Evolutionary conservation across 257 asterid genomes (phyloP), one percentile per base, ranked within the genome.

Genomic region (Nicotiana tabacum): DNA sequence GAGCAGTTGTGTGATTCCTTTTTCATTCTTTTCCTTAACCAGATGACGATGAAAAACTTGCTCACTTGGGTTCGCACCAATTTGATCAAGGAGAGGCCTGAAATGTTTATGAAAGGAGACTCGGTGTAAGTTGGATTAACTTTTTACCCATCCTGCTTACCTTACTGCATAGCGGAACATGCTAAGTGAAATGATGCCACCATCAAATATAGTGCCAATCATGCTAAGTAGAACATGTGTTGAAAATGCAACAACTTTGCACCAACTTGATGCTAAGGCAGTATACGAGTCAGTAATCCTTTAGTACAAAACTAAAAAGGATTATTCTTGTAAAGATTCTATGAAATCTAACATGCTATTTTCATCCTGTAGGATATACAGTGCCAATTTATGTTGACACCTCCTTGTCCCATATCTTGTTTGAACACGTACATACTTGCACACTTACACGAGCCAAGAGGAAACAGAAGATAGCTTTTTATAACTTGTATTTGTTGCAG

Each of bases 21-120:
- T 86, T 82, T 39, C 53, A 70, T 85, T 21, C 24, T 24, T 66
- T 65, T 77, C 18, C 29, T 83, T 67, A 37, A 78, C 48, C 94
- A 96, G 97, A 81, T 96, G 81, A 92, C 97, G 24, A 86, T 96
- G 94, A 93, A 94, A 83, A 85, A 88, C 82, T 85, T 94, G 91
- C 98, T 96, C 77, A 81, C 95, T 60, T 96, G 98, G 99, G 97
- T 92, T 55, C 89, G 94, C 82, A 82, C 92, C 86, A 94, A 94
- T 87, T 86, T 96, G 93, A 93, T 96, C 82, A 93, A 96, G 89
- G 99, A 96, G 91, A 92, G 99, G 82, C 98, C 98, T 9, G 99
- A 96, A 89, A 96, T 96, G 99, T 96, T 96, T 77, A 90, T 96
- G 95, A 94, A 96, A 90, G 99, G 97, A 70, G 98, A 94, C 57